phyloP scores from a whole-genome alignment of 306 rosid species.

The Ormosia emarginata region DNA sequence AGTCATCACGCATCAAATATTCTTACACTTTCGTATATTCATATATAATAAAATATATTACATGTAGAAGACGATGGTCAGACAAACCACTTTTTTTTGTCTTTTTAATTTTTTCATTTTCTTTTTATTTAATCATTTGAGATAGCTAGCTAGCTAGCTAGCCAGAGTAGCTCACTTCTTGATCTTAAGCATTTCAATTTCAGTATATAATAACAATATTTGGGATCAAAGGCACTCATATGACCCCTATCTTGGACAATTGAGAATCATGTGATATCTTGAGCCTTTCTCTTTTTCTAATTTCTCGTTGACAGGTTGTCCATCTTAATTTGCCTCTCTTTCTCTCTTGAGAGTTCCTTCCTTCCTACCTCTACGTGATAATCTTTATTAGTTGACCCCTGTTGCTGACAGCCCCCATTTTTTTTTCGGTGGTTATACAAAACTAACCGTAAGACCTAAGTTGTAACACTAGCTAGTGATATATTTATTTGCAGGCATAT shows the following conservation, averaged over 20 bases:
- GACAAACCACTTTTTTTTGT: neutral
- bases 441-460: neutral
- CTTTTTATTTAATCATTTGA: neutral
- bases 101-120: neutral
- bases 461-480: neutral
- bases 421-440: neutral
- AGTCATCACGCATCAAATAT: too few relatives aligned
- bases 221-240: neutral
- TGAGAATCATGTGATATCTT: slow-evolving; percentile 33
- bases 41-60: neutral
- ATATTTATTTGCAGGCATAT: too few relatives aligned
- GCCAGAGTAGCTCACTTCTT: neutral
- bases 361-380: slow-evolving; percentile 8
- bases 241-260: slow-evolving; percentile 26
- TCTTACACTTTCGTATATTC: neutral
- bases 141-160: neutral
- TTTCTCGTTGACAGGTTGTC: slow-evolving; percentile 19
- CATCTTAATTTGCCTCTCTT: neutral
- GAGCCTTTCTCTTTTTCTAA: neutral
- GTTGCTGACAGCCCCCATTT: neutral
- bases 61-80: slow-evolving; percentile 47
- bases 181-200: neutral
- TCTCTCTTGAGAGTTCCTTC: neutral
- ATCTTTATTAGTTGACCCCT: slow-evolving; percentile 38
- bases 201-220: neutral